Base-by-base conservation (phyloP, 1,284 basidiomycete genomes). In the Amylostereum areolatum region DNA sequence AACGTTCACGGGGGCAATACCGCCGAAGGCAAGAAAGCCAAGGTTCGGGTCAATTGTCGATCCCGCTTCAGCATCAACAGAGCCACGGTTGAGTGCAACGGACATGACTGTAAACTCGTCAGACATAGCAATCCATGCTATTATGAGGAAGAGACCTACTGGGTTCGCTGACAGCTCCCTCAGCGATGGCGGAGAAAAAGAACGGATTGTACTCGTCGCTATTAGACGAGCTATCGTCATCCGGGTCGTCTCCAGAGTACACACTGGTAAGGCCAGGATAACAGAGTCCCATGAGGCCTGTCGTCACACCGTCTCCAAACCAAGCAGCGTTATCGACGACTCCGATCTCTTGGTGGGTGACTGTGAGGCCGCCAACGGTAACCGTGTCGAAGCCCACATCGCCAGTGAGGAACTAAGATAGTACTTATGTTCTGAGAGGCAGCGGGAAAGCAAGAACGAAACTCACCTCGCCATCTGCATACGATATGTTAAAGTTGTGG, bases 401-500 rank as follows among this genome's bases (percentile, higher is more conserved):
- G 11, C 59, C 59, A 1, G 55, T 55, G 42, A 59, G 36, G 44
- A 58, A 60, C 41, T 43, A 10, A 18, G 1, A 27, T 28, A 12
- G 41, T 43, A 24, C 4, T 11, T 29, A 29, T 28, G 8, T n/a
- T 8, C n/a, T 28, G 7, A 39, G 37, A 39, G 37, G 7, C n/a
- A 8, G 34, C 34, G 34, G 34, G 9, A 35, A 11, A 43, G 25
- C 27, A n/a, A 43, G 4, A 7, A 28, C 18, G 25, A 5, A 18
- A 28, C 25, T 12, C 4, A 8, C 41, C 30, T 58, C 55, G 1
- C 53, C 55, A 43, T 53, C 51, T 8, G 50, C 57, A 31, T 60
- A 63, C 7, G 49, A 36, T 43, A 59, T 59, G 50, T 63, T 63
- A 52, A 63, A 62, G 48, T 58, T 61, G 25, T 52, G 56, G 40